These are phyloP conservation scores for Fragaria nilgerrensis DNA, from an alignment of 306 rosid species.

Conservation along the genomic window DNA sequence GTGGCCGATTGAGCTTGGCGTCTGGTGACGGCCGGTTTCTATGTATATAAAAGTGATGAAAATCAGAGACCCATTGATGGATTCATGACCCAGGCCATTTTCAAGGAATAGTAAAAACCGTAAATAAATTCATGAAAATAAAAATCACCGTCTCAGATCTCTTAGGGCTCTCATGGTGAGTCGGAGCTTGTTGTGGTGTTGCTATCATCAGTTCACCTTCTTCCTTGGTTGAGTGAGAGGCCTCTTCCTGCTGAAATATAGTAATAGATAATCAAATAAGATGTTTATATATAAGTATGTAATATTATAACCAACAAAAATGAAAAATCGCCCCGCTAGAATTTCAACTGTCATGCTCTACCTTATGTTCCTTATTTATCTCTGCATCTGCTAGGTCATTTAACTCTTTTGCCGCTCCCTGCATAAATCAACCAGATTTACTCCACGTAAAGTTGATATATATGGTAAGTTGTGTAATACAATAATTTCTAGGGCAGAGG, in stretches of 20 bases:
- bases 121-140: not conserved
- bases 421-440: not conserved
- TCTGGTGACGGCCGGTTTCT: not conserved
- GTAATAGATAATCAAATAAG: no score
- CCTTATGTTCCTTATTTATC: no score
- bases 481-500: not conserved
- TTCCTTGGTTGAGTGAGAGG: not conserved
- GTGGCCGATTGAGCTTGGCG: not conserved
- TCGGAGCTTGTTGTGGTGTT: no score
- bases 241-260: not conserved
- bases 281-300: no score
- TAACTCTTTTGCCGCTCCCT: not conserved
- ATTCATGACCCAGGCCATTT: no score
- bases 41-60: not conserved
- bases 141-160: not conserved
- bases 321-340: not conserved
- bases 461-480: not conserved
- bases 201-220: no score
- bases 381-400: not conserved
- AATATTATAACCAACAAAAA: not conserved
- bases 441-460: not conserved
- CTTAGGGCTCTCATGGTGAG: not conserved
- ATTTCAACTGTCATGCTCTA: not conserved
- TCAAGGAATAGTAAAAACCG: no score
- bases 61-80: no score